Evolutionary conservation across 2,329 filamentous ascomycete species (phyloP).

Genomic region (Phaeosphaeria sp.): DNA sequence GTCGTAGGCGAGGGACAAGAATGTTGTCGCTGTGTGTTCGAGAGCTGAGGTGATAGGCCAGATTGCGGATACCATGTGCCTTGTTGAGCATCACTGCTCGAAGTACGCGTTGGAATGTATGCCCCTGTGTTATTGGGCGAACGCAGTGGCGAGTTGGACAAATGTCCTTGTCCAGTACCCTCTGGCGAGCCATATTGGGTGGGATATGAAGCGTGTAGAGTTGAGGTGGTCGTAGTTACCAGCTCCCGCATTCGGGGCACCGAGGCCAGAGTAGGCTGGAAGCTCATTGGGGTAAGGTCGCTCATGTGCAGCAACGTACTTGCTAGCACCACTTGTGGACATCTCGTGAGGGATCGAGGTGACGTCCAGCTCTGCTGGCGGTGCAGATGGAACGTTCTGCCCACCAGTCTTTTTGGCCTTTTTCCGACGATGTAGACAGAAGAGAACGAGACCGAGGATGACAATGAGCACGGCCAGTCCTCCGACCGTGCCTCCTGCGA

Average conservation of each 20-base stretch:
- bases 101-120: not conserved
- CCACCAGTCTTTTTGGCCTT: constrained; percentile 32
- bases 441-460: constrained; percentile 41
- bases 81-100: not conserved
- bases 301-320: constrained; percentile 37
- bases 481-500: constrained; percentile 51
- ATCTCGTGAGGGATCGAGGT: constrained; percentile 39
- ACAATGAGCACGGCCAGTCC: constrained; percentile 42
- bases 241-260: constrained; percentile 27
- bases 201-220: not conserved
- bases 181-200: not conserved
- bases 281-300: constrained; percentile 22
- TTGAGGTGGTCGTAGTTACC: constrained; percentile 27
- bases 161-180: not conserved
- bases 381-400: constrained; percentile 14
- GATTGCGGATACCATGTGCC: not conserved
- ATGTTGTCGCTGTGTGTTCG: not conserved
- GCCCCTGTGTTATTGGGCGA: not conserved
- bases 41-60: not conserved
- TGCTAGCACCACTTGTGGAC: constrained; percentile 26
- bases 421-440: constrained; percentile 47
- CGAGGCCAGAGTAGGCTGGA: constrained; percentile 16
- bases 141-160: not conserved
- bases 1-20: not conserved
- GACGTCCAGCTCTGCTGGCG: constrained; percentile 41